Percentiles rank a stretch among this genome's conserved stretches.
phyloP scores from a whole-genome alignment of 2,329 filamentous ascomycete genomes.

The Dactylellina leptospora region DNA sequence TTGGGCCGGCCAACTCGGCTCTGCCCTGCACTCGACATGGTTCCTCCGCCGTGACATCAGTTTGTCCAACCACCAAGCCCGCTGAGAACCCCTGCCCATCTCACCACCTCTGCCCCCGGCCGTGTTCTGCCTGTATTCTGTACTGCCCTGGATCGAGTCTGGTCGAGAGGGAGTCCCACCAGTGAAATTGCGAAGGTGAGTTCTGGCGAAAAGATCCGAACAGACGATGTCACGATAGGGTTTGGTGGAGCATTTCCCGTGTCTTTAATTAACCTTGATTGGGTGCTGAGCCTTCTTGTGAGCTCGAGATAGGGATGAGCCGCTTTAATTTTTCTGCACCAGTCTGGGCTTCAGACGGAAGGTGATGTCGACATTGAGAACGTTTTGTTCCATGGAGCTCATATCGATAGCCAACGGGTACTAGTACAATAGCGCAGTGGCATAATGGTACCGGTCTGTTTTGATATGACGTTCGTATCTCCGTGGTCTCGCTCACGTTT shows the following conservation, averaged over 20 bases:
- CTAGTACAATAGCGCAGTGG: slow-evolving; percentile 9
- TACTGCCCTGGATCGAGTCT: too few species aligned
- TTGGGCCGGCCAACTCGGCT: slow-evolving; percentile 45
- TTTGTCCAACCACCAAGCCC: slow-evolving; percentile 49
- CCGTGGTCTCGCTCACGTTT: slow-evolving; percentile 42
- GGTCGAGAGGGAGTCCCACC: too few species aligned
- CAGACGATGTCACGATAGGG: slow-evolving; percentile 45
- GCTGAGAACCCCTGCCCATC: slow-evolving; percentile 40
- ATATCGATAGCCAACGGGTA: slow-evolving; percentile 49
- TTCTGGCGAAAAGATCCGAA: slow-evolving; percentile 50
- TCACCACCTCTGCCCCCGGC: slow-evolving; percentile 17
- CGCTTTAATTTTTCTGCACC: neutral
- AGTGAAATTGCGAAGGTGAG: slow-evolving; percentile 50
- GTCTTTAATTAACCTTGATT: slow-evolving; percentile 40
- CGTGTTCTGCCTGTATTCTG: too few species aligned
- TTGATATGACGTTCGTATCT: slow-evolving; percentile 26
- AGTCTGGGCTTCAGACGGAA: slow-evolving; percentile 19
- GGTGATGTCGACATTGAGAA: slow-evolving; percentile 20
- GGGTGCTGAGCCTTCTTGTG: slow-evolving; percentile 42
- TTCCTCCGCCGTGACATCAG: slow-evolving; percentile 34
- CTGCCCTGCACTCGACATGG: slow-evolving; percentile 39
- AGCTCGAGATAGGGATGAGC: slow-evolving; percentile 43
- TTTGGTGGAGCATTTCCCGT: slow-evolving; percentile 16
- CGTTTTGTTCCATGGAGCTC: slow-evolving; percentile 49
- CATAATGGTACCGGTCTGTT: neutral